Percentiles rank a stretch among this genome's conserved stretches.
Conservation (phyloP, 495 filamentous ascomycete genomes). For the Xylaria scruposa region DNA sequence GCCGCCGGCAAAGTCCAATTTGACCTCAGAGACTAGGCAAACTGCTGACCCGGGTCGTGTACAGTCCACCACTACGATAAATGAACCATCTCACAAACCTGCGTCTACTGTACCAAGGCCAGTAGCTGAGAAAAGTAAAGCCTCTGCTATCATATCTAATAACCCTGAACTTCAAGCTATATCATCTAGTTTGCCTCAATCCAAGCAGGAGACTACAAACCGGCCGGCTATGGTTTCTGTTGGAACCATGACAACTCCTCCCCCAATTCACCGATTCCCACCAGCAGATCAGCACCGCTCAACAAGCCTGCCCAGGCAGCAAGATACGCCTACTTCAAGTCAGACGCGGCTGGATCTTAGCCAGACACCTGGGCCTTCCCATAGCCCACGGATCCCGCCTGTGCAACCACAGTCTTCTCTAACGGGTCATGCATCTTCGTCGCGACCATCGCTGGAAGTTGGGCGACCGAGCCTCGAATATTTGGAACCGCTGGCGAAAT, state of each 20-base stretch:
- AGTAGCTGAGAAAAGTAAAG: conserved; percentile 51
- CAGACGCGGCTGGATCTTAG: conserved; percentile 41
- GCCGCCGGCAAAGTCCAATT: conserved; percentile 44
- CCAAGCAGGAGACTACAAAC: conserved; percentile 65
- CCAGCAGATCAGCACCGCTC: conserved; percentile 62
- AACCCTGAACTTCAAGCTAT: conserved; percentile 61
- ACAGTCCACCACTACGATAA: conserved; percentile 30
- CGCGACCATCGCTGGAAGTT: conserved; percentile 80
- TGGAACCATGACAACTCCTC: conserved; percentile 86
- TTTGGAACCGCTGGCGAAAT: conserved; percentile 55
- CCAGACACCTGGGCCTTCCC: conserved; percentile 31
- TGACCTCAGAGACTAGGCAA: conserved; percentile 39
- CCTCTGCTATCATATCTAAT: conserved; percentile 59
- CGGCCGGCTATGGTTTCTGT: conserved; percentile 84
- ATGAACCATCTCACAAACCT: conserved; percentile 41
- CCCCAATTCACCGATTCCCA: conserved; percentile 70
- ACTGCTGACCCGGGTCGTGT: conserved; percentile 42
- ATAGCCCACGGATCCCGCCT: conserved; percentile 47
- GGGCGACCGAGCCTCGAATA: conserved; percentile 69
- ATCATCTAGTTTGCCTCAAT: conserved; percentile 53
- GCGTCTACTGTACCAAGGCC: conserved; percentile 48
- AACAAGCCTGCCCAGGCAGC: conserved; percentile 58
- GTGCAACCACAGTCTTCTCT: conserved; percentile 58
- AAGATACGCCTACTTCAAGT: conserved; percentile 42
- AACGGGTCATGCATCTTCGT: conserved; percentile 64